phyloP scores from a whole-genome alignment of 345 rosid genomes.

The Cardiospermum halicacabum region DNA sequence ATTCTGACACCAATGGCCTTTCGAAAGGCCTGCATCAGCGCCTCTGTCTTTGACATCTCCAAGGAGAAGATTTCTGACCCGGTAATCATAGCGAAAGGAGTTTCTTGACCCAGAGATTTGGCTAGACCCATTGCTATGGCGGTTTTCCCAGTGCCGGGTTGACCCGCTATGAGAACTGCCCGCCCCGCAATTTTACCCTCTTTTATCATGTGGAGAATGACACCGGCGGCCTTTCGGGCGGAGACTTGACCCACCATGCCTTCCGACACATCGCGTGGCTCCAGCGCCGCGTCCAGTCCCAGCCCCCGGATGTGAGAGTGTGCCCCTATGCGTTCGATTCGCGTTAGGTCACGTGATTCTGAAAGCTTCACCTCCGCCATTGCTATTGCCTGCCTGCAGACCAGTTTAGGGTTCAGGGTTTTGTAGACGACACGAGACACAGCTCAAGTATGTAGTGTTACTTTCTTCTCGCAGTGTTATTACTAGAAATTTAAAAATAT shows the following conservation, averaged over 20 bases:
- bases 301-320: constrained; percentile 95
- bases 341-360: constrained; percentile 72
- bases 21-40: constrained; percentile 77
- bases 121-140: constrained; percentile 99
- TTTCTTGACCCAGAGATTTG: constrained; percentile 85
- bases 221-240: constrained; percentile 92
- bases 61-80: constrained; percentile 88
- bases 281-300: constrained; percentile 83
- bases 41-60: constrained; percentile 94
- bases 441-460: too few species aligned
- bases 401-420: constrained; percentile 21
- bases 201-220: constrained; percentile 87
- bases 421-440: too few species aligned
- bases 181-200: constrained; percentile 90
- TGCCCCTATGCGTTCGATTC: constrained; percentile 92
- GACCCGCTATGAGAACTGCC: constrained; percentile 93
- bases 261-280: constrained; percentile 52
- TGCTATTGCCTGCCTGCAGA: background rate
- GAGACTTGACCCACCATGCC: constrained; percentile 41
- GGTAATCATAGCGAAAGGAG: constrained; percentile 91
- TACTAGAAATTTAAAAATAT: too few species aligned
- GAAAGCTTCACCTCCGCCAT: constrained; percentile 86
- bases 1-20: constrained; percentile 88
- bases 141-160: constrained; percentile 95
- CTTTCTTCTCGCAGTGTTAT: too few species aligned